Conservation (phyloP, 2,329 filamentous ascomycete species). For the Calonectria pseudoturangicola region DNA sequence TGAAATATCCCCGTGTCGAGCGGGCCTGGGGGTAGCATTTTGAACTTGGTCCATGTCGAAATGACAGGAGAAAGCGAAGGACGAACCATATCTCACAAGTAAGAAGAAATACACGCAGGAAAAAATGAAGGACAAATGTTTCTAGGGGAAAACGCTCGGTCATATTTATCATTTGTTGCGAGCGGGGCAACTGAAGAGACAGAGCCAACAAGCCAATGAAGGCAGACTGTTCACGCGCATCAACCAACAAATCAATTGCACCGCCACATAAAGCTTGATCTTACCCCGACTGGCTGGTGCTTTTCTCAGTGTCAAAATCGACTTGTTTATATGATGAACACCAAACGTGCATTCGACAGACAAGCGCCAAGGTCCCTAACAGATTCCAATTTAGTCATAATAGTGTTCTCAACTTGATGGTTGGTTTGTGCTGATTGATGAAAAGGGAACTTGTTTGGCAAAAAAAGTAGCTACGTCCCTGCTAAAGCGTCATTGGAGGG, state of each 20-base stretch:
- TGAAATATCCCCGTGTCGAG: background rate
- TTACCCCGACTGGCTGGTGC: background rate
- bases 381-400: no score
- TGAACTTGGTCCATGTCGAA: background rate
- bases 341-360: no score
- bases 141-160: background rate
- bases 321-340: background rate
- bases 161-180: background rate
- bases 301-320: background rate
- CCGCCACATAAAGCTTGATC: background rate
- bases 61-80: background rate
- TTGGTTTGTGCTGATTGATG: no score
- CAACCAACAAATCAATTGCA: background rate
- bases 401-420: no score
- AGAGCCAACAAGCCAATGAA: constrained; percentile 1
- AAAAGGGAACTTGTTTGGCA: no score
- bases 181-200: background rate
- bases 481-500: no score
- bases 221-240: background rate
- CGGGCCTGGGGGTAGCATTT: background rate
- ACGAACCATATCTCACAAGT: background rate
- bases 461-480: no score
- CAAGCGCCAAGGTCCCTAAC: no score
- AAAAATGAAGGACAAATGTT: background rate
- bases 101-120: background rate